phyloP scores from a whole-genome alignment of 2,329 filamentous ascomycete genomes.

The Microascus cirrosus region DNA sequence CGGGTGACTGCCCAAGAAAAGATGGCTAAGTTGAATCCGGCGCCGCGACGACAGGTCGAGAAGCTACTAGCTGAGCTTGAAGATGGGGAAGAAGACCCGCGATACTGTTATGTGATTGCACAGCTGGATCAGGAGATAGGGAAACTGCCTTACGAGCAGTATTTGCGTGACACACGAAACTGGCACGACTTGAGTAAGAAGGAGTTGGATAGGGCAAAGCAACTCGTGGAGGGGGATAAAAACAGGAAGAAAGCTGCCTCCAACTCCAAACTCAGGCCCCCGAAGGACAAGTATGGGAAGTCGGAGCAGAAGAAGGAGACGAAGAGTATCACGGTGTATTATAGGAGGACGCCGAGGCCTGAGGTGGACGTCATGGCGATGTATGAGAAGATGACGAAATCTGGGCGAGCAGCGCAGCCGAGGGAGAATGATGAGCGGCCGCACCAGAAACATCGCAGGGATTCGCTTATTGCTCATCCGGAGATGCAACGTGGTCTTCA shows the following conservation, averaged over 20 bases:
- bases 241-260: neutral
- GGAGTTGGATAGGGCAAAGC: neutral
- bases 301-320: slow-evolving; percentile 15
- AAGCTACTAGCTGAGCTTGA: slow-evolving; percentile 21
- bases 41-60: slow-evolving; percentile 31
- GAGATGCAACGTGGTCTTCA: neutral
- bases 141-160: slow-evolving; percentile 12
- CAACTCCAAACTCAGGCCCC: neutral
- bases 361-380: slow-evolving; percentile 18
- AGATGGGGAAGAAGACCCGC: slow-evolving; percentile 20
- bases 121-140: slow-evolving; percentile 30
- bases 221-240: neutral
- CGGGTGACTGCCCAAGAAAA: slow-evolving; percentile 22
- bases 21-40: slow-evolving; percentile 20
- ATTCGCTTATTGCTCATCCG: neutral
- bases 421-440: neutral
- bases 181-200: neutral
- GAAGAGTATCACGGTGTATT: slow-evolving; percentile 31
- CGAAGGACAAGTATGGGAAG: slow-evolving; percentile 7
- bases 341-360: slow-evolving; percentile 24
- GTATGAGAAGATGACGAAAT: slow-evolving; percentile 11
- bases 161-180: neutral
- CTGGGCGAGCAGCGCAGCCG: neutral
- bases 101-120: slow-evolving; percentile 27
- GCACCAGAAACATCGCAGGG: neutral